Evolutionary conservation across 2,329 filamentous ascomycete genomes (phyloP).

Genomic region (Onygena corvina): DNA sequence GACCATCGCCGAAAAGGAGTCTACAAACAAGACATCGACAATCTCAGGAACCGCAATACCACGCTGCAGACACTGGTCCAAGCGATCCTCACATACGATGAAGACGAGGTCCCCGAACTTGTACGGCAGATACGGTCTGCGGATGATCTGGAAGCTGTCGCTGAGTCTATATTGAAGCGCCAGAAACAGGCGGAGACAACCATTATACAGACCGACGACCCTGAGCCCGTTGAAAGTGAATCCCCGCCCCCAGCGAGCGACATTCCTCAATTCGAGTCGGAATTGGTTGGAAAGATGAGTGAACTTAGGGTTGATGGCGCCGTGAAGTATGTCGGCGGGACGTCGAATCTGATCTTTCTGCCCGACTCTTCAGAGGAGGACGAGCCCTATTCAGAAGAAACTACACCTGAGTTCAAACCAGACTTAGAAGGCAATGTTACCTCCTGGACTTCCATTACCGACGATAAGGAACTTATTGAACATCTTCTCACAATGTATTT

Average conservation of each 20-base stretch:
- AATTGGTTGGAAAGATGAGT: slow-evolving; percentile 85
- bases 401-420: slow-evolving; percentile 36
- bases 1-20: slow-evolving; percentile 94
- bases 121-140: slow-evolving; percentile 82
- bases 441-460: slow-evolving; percentile 79
- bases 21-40: slow-evolving; percentile 87
- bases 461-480: slow-evolving; percentile 63
- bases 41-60: slow-evolving; percentile 70
- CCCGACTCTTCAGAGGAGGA: slow-evolving; percentile 41
- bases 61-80: slow-evolving; percentile 88
- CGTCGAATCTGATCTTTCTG: slow-evolving; percentile 81
- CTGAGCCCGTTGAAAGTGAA: slow-evolving; percentile 22
- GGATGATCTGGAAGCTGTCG: slow-evolving; percentile 57
- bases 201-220: slow-evolving; percentile 19
- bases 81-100: slow-evolving; percentile 78
- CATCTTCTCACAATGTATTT: slow-evolving; percentile 98
- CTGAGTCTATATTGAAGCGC: slow-evolving; percentile 45
- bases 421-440: slow-evolving; percentile 56
- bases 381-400: slow-evolving; percentile 15
- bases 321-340: slow-evolving; percentile 84
- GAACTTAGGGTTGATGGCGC: slow-evolving; percentile 77
- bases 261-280: slow-evolving; percentile 51
- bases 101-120: slow-evolving; percentile 70
- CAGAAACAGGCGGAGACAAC: slow-evolving; percentile 38
- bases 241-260: slow-evolving; percentile 33